These are phyloP conservation scores for Leptographium procerum DNA, from an alignment of 2,329 filamentous ascomycete species.

Conservation along the genomic window DNA sequence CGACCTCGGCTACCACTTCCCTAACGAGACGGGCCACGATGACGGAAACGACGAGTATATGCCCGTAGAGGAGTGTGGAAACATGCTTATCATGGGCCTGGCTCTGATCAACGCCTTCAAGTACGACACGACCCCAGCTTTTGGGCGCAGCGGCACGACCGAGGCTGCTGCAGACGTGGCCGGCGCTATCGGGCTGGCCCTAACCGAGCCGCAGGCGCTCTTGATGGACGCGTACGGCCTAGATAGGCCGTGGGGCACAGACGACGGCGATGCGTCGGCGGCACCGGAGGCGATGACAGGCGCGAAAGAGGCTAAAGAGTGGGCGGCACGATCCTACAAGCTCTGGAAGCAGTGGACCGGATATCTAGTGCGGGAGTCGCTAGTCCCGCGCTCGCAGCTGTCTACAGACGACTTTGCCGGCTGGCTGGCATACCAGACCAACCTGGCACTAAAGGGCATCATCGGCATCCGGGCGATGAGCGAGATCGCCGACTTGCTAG, in stretches of 20 bases:
- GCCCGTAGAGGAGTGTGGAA: conserved; percentile 62
- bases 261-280: neutral
- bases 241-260: conserved; percentile 40
- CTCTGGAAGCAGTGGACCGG: conserved; percentile 69
- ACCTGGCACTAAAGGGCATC: conserved; percentile 66
- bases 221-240: conserved; percentile 15
- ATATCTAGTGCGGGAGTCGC: conserved; percentile 58
- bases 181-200: conserved; percentile 2
- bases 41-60: conserved; percentile 61
- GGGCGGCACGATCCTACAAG: conserved; percentile 43
- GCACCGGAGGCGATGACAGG: conserved; percentile 22
- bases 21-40: conserved; percentile 59
- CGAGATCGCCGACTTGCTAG: conserved; percentile 50
- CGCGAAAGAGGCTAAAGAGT: conserved; percentile 26
- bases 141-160: conserved; percentile 16
- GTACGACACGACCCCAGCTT: conserved; percentile 46
- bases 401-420: conserved; percentile 72
- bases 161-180: conserved; percentile 11
- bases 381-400: conserved; percentile 60
- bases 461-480: conserved; percentile 71
- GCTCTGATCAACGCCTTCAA: conserved; percentile 60
- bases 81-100: conserved; percentile 58
- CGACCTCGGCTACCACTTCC: conserved; percentile 59
- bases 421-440: conserved; percentile 62
- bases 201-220: conserved; percentile 5